Evolutionary conservation across 2,329 filamentous ascomycete genomes (phyloP), one percentile per base, ranked within the genome.

Genomic region (Fusarium sp.): DNA sequence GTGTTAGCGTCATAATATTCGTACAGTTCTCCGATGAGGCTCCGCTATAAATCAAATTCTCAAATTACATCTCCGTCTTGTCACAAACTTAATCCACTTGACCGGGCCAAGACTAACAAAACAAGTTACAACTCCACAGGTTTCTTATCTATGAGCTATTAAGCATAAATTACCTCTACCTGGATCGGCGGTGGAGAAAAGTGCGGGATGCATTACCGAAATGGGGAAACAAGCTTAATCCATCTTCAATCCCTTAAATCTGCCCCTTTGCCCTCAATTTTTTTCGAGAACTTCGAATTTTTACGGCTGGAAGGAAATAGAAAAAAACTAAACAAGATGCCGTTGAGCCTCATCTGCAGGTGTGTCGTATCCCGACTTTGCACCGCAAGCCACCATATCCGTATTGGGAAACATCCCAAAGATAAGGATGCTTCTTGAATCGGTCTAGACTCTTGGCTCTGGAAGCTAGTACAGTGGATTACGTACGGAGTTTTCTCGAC

Each of bases 61-160:
- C 57, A 54, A 35, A 68, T 68, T 25, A 29, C 42, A 52, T 41
- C 22, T 35, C 18, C 18, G 39, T 22, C 29, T 9, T 20, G 17
- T 25, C n/a, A 35, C 50, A 55, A 29, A 25, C 25, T 60, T 42
- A 36, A 36, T n/a, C 64, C 64, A 67, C 62, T 50, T 20, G 7
- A 22, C 46, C 62, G 31, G 49, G 42, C 62, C 62, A 55, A 62
- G 36, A 44, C 27, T 27, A 41, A 33, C 29, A 38, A 42, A 56
- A 36, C 36, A 56, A 33, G 49, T n/a, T 38, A 31, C 17, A 7
- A 20, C 44, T 61, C 41, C 54, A 67, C 54, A 53, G 33, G 6
- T 20, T 44, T 35, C 63, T 68, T 68, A 68, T 68, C 65, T 64
- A 33, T 68, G 64, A 68, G 64, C 44, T 52, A 68, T 56, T 68